Conservation (phyloP, 768 basidiomycete genomes). For the Imleria badia region DNA sequence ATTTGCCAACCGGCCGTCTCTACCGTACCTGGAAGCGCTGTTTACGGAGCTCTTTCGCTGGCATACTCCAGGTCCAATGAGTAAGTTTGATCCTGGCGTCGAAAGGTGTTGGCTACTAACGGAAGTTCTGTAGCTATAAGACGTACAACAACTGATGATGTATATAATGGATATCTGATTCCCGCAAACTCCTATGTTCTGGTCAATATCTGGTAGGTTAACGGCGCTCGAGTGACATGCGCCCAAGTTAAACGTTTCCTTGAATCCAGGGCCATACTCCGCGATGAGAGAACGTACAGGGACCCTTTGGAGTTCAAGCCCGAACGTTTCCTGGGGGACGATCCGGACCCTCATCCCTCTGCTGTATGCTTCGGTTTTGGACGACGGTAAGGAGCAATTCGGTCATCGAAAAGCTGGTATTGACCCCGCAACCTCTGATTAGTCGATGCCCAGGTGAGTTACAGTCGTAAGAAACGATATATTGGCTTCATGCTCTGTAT, state of each 20-base stretch:
- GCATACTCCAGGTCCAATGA: conserved; percentile 17
- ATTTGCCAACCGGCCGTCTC: conserved; percentile 21
- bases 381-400: conserved; percentile 7
- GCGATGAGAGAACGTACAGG: conserved; percentile 16
- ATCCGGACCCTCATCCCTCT: conserved; percentile 13
- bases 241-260: not conserved
- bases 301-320: conserved; percentile 21
- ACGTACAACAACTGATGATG: conserved; percentile 8
- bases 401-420: not conserved
- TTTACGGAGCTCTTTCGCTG: conserved; percentile 26
- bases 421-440: not conserved
- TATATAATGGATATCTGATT: conserved; percentile 23
- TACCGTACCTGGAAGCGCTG: conserved; percentile 30
- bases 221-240: not conserved
- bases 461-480: too few relatives aligned
- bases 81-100: not conserved
- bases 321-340: conserved; percentile 22
- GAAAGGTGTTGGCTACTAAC: not conserved
- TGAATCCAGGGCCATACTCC: conserved; percentile 18
- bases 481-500: not conserved
- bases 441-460: conserved; percentile 16
- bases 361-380: conserved; percentile 19
- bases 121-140: conserved; percentile 1
- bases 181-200: conserved; percentile 16
- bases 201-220: conserved; percentile 18